Base-by-base conservation (phyloP, 2,329 filamentous ascomycete species). In the Aspergillus tamarii region DNA sequence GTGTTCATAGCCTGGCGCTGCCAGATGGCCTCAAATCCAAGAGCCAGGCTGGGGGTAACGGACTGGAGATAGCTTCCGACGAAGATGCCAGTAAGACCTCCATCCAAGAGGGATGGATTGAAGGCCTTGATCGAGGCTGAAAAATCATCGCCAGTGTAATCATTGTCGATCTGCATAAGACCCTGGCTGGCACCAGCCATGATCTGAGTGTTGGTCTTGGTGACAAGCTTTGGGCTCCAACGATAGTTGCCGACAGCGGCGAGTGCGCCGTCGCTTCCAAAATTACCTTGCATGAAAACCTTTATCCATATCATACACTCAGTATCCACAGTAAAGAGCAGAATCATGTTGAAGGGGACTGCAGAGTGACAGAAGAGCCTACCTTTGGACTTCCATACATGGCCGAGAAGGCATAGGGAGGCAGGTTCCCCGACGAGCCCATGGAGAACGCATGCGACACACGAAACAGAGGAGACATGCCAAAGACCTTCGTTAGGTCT, bases 361-460 rank as follows among this genome's bases (percentile, higher is more conserved):
- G 21, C n/a, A 63, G 30, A 56, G 59, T 30, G 19, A 26, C 32
- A 36, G 39, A 23, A 21, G 41, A 62, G 84, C 87, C 72, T 81
- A 97, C 94, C 86, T 93, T 94, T 81, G 91, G 91, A 70, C 92
- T 97, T 72, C 95, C 95, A 78, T 95, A 97, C 76, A 99, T 88
- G 69, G 92, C 92, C 71, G 93, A 92, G 82, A 98, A 97, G 61
- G 92, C 93, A 82, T 99, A 99, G 43, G 95, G 95, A 78, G 94
- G 94, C 79, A 96, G 85, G 64, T 79, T 80, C 70, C 91, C 89
- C 81, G 97, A 93, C 50, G 87, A 87, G 72, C 95, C 94, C 88
- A 97, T 92, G 61, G 94, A 91, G 80, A 99, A 95, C 73, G 95
- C 92, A 83, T 99, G 95, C 69, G 94, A 97, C 72, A 97, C 91